Conservation (phyloP, 2,329 filamentous ascomycete genomes). For the Scleromitrula shiraiana region DNA sequence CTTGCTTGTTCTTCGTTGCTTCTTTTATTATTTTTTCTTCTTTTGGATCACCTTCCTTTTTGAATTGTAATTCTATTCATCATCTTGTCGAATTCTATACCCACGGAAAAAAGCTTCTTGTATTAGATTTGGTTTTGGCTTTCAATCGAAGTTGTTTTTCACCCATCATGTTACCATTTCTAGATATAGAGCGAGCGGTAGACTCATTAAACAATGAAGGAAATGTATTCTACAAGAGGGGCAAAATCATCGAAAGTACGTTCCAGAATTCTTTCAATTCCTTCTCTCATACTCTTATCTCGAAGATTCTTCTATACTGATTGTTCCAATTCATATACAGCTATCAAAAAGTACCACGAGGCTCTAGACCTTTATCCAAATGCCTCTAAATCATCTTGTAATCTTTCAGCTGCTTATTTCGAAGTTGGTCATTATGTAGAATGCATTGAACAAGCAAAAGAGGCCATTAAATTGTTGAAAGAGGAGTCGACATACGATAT, state of each 20-base stretch:
- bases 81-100: too few species aligned
- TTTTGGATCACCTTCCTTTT: too few species aligned
- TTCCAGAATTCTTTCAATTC: not conserved
- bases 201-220: not conserved
- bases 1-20: too few species aligned
- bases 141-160: not conserved
- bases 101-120: too few species aligned
- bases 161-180: not conserved
- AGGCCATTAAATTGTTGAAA: constrained; percentile 5
- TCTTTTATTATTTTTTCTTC: too few species aligned
- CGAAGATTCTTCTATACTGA: not conserved
- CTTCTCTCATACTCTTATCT: not conserved
- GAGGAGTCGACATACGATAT: not conserved
- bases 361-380: not conserved
- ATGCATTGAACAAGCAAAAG: not conserved
- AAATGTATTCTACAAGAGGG: not conserved
- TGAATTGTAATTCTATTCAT: too few species aligned
- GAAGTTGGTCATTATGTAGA: constrained; percentile 8
- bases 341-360: not conserved
- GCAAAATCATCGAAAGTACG: not conserved
- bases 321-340: not conserved
- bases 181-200: not conserved
- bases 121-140: too few species aligned
- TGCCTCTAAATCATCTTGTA: constrained; percentile 28
- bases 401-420: constrained; percentile 8